Conservation (phyloP, 2,329 filamentous ascomycete genomes). For the Fusarium sp. region DNA sequence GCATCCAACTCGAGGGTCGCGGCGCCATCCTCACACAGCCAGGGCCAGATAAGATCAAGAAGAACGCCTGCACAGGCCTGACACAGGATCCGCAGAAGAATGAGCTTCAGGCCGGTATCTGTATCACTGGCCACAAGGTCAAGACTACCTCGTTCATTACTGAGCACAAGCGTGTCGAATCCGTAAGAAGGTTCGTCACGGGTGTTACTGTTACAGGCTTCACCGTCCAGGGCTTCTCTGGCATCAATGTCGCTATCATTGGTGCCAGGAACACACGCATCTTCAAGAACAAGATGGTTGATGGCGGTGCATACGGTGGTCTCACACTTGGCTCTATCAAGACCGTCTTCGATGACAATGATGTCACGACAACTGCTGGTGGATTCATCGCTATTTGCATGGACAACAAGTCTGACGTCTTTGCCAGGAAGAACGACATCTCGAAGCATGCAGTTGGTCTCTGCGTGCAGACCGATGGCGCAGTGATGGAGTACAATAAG, state of each 20-base stretch:
- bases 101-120: conserved; percentile 48
- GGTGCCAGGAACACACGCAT: conserved; percentile 45
- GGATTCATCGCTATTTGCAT: conserved; percentile 51
- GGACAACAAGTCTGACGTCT: conserved; percentile 48
- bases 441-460: conserved; percentile 48
- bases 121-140: conserved; percentile 48
- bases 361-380: conserved; percentile 34
- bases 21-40: conserved; percentile 42
- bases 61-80: conserved; percentile 50
- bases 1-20: conserved; percentile 48
- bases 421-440: conserved; percentile 47
- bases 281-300: conserved; percentile 33
- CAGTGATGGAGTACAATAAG: conserved; percentile 48
- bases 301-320: conserved; percentile 46
- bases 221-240: conserved; percentile 47
- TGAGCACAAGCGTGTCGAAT: conserved; percentile 48
- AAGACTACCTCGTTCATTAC: conserved; percentile 37
- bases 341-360: conserved; percentile 46
- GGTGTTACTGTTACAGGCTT: conserved; percentile 51
- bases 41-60: conserved; percentile 14
- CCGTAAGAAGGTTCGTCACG: conserved; percentile 44
- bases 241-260: conserved; percentile 52
- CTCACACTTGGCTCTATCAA: conserved; percentile 52
- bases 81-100: conserved; percentile 33
- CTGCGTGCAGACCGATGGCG: conserved; percentile 50